Conservation (phyloP, 2,329 filamentous ascomycete species). For the Colletotrichum gigasporum region DNA sequence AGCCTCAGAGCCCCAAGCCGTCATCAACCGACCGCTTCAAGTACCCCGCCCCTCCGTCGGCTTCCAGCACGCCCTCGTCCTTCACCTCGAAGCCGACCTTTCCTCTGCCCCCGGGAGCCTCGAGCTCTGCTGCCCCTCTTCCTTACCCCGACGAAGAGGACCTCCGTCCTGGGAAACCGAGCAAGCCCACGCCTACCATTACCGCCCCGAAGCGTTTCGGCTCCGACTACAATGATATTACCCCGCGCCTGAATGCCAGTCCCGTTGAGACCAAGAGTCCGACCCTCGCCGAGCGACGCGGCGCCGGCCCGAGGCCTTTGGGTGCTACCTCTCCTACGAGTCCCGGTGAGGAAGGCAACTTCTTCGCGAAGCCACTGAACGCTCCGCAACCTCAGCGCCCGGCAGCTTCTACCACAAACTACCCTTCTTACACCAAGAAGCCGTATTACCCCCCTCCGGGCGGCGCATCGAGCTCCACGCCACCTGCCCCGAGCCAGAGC, state of each 20-base stretch:
- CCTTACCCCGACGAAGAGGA: constrained; percentile 80
- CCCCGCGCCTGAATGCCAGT: constrained; percentile 62
- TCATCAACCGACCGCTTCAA: constrained; percentile 54
- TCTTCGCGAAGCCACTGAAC: constrained; percentile 76
- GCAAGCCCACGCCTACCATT: constrained; percentile 44
- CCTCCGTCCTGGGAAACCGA: constrained; percentile 52
- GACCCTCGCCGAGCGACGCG: constrained; percentile 82
- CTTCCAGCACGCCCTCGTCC: constrained; percentile 47
- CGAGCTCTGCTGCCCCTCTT: constrained; percentile 73
- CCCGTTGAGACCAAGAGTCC: constrained; percentile 67
- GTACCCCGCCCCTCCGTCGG: constrained; percentile 58
- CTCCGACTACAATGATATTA: constrained; percentile 58
- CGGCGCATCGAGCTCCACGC: constrained; percentile 29
- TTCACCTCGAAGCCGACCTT: constrained; percentile 65
- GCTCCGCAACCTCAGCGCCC: constrained; percentile 52
- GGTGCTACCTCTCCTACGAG: constrained; percentile 77
- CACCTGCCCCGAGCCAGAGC: constrained; percentile 36
- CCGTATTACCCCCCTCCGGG: constrained; percentile 70
- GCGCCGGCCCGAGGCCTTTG: constrained; percentile 82
- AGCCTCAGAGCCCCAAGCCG: constrained; percentile 74
- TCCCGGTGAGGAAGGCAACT: constrained; percentile 78
- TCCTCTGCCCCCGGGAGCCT: constrained; percentile 73
- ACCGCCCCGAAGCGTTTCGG: constrained; percentile 56
- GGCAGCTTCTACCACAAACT: constrained; percentile 51
- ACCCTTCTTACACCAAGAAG: constrained; percentile 63